phyloP scores from a whole-genome alignment of 108 stramenopile genomes.

The Cyclostephanos tholiformis region DNA sequence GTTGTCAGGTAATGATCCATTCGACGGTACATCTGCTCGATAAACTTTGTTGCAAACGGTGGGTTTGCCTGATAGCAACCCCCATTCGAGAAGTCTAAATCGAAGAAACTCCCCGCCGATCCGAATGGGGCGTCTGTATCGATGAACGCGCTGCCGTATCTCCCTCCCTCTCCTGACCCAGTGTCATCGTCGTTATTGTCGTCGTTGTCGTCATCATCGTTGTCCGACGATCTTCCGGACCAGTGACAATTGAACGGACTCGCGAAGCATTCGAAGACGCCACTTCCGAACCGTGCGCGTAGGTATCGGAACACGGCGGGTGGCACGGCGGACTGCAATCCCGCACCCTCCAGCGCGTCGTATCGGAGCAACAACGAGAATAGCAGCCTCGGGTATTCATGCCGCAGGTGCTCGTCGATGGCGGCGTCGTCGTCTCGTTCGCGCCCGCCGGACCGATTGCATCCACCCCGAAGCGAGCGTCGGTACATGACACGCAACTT shows the following conservation, averaged over 20 bases:
- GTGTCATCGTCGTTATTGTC: not conserved
- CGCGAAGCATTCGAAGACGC: constrained; percentile 85
- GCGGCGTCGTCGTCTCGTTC: constrained; percentile 8
- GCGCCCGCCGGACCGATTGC: not conserved
- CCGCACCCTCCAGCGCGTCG: constrained; percentile 85
- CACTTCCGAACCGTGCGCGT: constrained; percentile 60
- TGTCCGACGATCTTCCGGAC: constrained; percentile 36
- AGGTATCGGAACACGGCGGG: constrained; percentile 79
- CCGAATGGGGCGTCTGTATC: constrained; percentile 85
- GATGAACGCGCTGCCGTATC: constrained; percentile 69
- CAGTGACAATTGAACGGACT: constrained; percentile 86
- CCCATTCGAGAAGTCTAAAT: constrained; percentile 53
- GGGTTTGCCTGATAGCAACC: constrained; percentile 89
- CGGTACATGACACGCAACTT: constrained; percentile 66
- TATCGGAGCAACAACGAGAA: constrained; percentile 74
- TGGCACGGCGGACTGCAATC: constrained; percentile 81
- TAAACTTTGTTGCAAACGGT: constrained; percentile 84
- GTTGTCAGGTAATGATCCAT: constrained; percentile 51
- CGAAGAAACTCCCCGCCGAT: constrained; percentile 80
- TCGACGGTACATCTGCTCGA: constrained; percentile 60
- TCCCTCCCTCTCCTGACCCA: constrained; percentile 12
- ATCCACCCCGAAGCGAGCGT: constrained; percentile 11
- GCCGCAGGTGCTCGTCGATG: not conserved
- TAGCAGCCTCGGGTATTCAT: constrained; percentile 46
- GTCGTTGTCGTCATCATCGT: not conserved